Evolutionary conservation across 805 yeast species (phyloP).

Genomic region (Candida suzukii): DNA sequence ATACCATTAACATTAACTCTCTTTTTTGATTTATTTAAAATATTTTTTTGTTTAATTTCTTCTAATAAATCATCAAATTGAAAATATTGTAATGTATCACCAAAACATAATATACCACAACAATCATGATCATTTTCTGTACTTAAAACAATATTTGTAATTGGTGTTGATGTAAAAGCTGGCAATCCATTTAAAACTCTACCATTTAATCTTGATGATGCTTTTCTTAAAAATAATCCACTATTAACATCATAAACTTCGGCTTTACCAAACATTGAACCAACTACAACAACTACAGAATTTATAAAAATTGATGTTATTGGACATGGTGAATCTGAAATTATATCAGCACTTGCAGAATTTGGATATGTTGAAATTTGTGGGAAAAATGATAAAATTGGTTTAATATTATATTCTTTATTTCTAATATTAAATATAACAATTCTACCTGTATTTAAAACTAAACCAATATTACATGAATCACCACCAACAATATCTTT

Average conservation of each 20-base stretch:
- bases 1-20: conserved; percentile 15
- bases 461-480: conserved; percentile 22
- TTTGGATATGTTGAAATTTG: neutral
- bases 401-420: conserved; percentile 11
- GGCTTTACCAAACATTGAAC: conserved; percentile 35
- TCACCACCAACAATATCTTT: conserved; percentile 21
- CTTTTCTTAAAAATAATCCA: conserved; percentile 32
- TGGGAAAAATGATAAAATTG: conserved; percentile 15
- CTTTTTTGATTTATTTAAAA: conserved; percentile 3
- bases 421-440: conserved; percentile 35
- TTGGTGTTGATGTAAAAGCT: neutral
- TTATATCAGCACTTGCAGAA: neutral
- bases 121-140: conserved; percentile 24
- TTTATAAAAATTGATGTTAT: conserved; percentile 22
- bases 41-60: conserved; percentile 10
- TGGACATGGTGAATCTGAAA: neutral
- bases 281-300: conserved; percentile 26
- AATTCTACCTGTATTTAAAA: conserved; percentile 33
- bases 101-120: conserved; percentile 35
- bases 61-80: conserved; percentile 33
- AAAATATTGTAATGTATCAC: conserved; percentile 38
- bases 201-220: conserved; percentile 7
- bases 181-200: neutral
- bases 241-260: conserved; percentile 35
- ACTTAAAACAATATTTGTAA: conserved; percentile 8